These are phyloP conservation scores for Colletotrichum eremochloae DNA, from an alignment of 2,329 filamentous ascomycete species.

Conservation along the genomic window DNA sequence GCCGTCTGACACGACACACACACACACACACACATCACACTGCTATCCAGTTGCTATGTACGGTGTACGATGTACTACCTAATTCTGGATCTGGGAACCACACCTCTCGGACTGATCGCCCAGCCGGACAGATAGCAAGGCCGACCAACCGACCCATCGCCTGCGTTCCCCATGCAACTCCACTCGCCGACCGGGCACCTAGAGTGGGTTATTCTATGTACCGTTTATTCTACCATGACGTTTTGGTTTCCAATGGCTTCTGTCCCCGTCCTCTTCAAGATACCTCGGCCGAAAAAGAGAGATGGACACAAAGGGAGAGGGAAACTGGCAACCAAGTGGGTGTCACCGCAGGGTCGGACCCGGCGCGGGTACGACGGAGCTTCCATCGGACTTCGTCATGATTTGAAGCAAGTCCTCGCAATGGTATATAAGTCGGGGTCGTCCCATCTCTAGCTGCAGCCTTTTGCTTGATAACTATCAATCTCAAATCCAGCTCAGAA, in stretches of 20 bases:
- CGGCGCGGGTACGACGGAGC: slow-evolving; percentile 29
- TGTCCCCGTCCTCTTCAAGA: slow-evolving; percentile 7
- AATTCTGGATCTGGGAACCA: slow-evolving; percentile 31
- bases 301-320: not conserved
- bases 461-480: not conserved
- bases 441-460: not conserved
- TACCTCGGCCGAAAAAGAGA: not conserved
- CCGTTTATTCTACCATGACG: slow-evolving; percentile 35
- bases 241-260: slow-evolving; percentile 31
- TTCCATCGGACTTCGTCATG: slow-evolving; percentile 9
- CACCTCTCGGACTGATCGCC: slow-evolving; percentile 3
- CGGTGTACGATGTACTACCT: no score
- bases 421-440: slow-evolving; percentile 19
- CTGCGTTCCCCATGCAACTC: not conserved
- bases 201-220: slow-evolving; percentile 23
- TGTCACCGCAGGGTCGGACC: slow-evolving; percentile 22
- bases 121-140: slow-evolving; percentile 16
- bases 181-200: not conserved
- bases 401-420: not conserved
- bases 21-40: no score
- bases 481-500: not conserved
- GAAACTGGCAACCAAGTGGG: not conserved
- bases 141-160: not conserved
- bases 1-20: not conserved
- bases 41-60: no score